Evolutionary conservation across 768 basidiomycete species (phyloP), one percentile per base, ranked within the genome.

Genomic region (Atractiella rhizophila): DNA sequence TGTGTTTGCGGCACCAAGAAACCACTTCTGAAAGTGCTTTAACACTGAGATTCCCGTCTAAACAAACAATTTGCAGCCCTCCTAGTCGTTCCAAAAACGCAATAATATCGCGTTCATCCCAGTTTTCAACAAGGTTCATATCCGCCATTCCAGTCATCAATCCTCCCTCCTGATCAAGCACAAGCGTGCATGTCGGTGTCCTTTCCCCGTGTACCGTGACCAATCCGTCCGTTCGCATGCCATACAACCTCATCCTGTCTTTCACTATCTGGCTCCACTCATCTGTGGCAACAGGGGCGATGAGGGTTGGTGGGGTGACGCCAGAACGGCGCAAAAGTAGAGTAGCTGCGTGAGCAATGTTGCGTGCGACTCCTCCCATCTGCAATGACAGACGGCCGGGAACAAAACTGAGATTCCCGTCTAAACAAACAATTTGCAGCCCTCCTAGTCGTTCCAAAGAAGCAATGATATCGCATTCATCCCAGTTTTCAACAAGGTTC

Each of bases 361-460:
- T 98, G n/a, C 86, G 73, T 1, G 70, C 85, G 12, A 98, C 88
- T 23, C 88, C 88, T 1, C 88, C 88, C 5, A 79, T 61, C 0
- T 75, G 67, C 28, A 86, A 45, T 13, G 64, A 61, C 20, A 96
- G 70, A 11, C 56, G 62, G 9, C 91, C 91, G 0, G 83, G 82
- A 10, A 67, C 67, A 0, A n/a, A n/a, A n/a, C n/a, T n/a, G n/a
- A n/a, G n/a, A 27, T n/a, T 18, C 6, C 24, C 23, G 21, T 18
- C 25, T 23, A 9, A 4, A 18, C 6, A 0, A 11, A 5, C 3
- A 5, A 15, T 8, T 8, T 19, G 5, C 25, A 29, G 21, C 19
- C 16, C 24, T 28, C 39, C 40, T 25, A 48, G 24, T 43, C 32
- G 28, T 28, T 20, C 1, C 23, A 31, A 10, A 23, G 13, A 37